Evolutionary conservation across 495 filamentous ascomycete species (phyloP).

Genomic region (Ramalina intermedia): DNA sequence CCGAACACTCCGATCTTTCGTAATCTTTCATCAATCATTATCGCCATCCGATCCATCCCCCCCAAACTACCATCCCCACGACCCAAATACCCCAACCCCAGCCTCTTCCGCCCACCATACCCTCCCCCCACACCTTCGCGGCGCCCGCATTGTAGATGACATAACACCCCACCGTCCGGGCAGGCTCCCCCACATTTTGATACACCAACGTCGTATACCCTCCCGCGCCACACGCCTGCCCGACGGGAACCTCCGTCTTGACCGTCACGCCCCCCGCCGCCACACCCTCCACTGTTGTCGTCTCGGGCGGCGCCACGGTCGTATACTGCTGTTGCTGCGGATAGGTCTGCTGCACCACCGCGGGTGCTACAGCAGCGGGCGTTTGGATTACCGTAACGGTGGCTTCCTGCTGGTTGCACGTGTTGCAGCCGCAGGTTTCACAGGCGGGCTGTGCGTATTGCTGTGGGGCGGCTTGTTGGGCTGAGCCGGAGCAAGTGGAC

Average conservation of each 20-base stretch:
- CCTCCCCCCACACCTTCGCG: neutral
- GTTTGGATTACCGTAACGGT: slow-evolving; percentile 6
- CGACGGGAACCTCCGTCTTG: neutral
- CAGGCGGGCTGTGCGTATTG: neutral
- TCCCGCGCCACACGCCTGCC: neutral
- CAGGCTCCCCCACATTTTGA: slow-evolving; percentile 5
- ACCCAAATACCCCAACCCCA: neutral
- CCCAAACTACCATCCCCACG: neutral
- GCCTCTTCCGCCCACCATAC: neutral
- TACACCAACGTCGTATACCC: slow-evolving; percentile 10
- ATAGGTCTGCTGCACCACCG: neutral
- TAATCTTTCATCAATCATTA: neutral
- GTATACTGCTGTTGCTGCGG: slow-evolving; percentile 1
- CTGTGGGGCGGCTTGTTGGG: neutral
- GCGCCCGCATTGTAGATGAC: slow-evolving; percentile 7
- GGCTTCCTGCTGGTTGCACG: neutral
- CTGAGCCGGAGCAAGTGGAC: slow-evolving; percentile 3
- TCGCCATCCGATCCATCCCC: neutral
- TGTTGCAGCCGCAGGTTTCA: neutral
- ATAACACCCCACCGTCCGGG: slow-evolving; percentile 7
- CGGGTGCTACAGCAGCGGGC: slow-evolving; percentile 5
- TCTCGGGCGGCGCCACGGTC: neutral
- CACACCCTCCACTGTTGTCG: neutral
- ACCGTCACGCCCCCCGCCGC: neutral
- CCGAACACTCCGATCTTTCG: no score